Conservation (phyloP, 495 filamentous ascomycete species). For the Parmelia sp. region DNA sequence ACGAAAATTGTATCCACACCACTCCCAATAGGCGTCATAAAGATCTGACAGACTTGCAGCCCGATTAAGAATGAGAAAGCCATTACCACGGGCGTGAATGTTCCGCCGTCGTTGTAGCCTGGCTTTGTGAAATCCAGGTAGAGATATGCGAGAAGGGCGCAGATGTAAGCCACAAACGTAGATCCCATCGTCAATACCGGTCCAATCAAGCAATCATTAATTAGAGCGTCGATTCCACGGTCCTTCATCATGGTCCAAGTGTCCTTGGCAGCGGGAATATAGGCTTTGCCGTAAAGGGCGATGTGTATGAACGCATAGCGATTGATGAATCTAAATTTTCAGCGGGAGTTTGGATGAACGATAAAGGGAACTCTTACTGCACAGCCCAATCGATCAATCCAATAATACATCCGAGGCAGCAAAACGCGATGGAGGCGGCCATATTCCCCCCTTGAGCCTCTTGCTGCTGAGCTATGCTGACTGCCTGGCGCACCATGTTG, state of each 20-base stretch:
- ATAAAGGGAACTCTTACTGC: constrained; percentile 51
- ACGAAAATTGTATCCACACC: constrained; percentile 77
- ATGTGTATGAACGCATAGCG: constrained; percentile 91
- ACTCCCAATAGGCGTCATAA: constrained; percentile 66
- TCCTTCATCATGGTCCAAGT: constrained; percentile 88
- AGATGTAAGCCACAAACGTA: constrained; percentile 74
- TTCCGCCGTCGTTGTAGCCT: constrained; percentile 62
- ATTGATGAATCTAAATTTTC: constrained; percentile 37
- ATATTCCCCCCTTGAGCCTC: constrained; percentile 63
- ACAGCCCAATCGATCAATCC: constrained; percentile 77
- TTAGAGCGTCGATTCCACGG: constrained; percentile 80
- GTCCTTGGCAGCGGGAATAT: constrained; percentile 77
- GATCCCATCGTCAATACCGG: constrained; percentile 86
- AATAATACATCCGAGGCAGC: constrained; percentile 68
- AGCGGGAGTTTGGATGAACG: background rate
- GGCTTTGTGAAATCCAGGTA: constrained; percentile 78
- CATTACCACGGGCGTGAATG: constrained; percentile 71
- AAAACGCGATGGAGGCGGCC: constrained; percentile 58
- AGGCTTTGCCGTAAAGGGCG: constrained; percentile 82
- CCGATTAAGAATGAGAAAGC: constrained; percentile 81
- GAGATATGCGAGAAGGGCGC: constrained; percentile 72
- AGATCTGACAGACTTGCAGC: constrained; percentile 79
- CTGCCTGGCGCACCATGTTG: constrained; percentile 71
- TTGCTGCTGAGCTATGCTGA: constrained; percentile 61
- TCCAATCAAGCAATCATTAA: constrained; percentile 86